phyloP scores from a whole-genome alignment of 1,284 basidiomycete genomes.

The Austroboletus rostrupii region DNA sequence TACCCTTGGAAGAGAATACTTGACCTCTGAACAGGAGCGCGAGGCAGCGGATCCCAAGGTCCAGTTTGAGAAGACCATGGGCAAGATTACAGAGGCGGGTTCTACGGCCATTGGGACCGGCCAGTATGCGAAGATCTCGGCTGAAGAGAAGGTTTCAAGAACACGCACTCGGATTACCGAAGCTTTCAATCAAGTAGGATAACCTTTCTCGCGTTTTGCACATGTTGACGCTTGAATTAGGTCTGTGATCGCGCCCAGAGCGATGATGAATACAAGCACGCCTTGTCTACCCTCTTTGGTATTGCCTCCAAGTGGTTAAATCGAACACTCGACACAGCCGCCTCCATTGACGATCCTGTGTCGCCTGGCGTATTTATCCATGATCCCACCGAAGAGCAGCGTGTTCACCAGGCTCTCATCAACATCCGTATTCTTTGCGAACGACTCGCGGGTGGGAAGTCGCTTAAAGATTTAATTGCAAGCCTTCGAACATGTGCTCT shows the following conservation, averaged over 20 bases:
- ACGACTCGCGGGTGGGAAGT: conserved; percentile 44
- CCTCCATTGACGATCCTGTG: conserved; percentile 35
- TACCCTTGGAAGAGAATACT: conserved; percentile 48
- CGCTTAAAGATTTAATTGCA: conserved; percentile 41
- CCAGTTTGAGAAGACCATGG: conserved; percentile 63
- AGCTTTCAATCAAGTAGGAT: conserved; percentile 48
- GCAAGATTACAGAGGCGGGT: conserved; percentile 53
- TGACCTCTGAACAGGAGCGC: conserved; percentile 38
- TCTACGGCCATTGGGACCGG: conserved; percentile 50
- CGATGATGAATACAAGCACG: conserved; percentile 51
- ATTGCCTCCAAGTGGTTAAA: conserved; percentile 55
- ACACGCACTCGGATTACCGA: conserved; percentile 42
- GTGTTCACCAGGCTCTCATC: conserved; percentile 46
- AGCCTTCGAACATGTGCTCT: conserved; percentile 38
- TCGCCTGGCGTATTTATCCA: conserved; percentile 52
- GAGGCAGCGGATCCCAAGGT: conserved; percentile 38
- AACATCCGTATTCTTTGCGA: conserved; percentile 45
- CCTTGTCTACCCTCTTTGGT: conserved; percentile 53
- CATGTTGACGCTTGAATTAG: conserved; percentile 30
- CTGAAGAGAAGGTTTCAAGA: conserved; percentile 42
- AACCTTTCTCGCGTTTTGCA: too few species aligned
- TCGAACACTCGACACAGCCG: conserved; percentile 46
- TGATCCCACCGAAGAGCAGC: conserved; percentile 54
- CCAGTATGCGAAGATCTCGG: conserved; percentile 39
- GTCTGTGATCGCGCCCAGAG: conserved; percentile 58